Evolutionary conservation across 495 filamentous ascomycete species (phyloP).

Genomic region (Pyronema domesticum): DNA sequence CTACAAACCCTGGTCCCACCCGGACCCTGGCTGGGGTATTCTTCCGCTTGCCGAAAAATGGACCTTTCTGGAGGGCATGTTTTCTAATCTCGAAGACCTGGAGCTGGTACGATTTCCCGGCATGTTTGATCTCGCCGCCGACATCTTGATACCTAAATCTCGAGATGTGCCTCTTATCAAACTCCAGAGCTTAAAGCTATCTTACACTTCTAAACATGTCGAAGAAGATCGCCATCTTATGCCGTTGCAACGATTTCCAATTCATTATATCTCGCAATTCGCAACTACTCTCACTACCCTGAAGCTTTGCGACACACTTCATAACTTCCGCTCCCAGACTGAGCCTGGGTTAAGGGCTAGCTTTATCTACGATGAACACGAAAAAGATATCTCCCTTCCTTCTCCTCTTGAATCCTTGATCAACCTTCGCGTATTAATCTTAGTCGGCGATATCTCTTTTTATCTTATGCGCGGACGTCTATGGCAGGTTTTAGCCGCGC

Average conservation of each 20-base stretch:
- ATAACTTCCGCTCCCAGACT: slow-evolving; percentile 6
- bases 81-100: slow-evolving; percentile 8
- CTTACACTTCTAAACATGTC: slow-evolving; percentile 16
- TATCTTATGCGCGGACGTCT: slow-evolving; percentile 17
- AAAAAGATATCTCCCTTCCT: neutral
- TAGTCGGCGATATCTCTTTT: slow-evolving; percentile 16
- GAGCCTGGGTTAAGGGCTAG: slow-evolving; percentile 1
- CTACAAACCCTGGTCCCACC: neutral
- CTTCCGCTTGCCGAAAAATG: slow-evolving; percentile 12
- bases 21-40: slow-evolving; percentile 4
- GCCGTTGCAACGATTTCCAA: slow-evolving; percentile 1
- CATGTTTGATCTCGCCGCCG: slow-evolving; percentile 11
- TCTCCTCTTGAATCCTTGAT: slow-evolving; percentile 18
- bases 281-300: slow-evolving; percentile 15
- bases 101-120: slow-evolving; percentile 10
- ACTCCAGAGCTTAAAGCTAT: slow-evolving; percentile 11
- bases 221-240: neutral
- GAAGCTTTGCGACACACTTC: slow-evolving; percentile 14
- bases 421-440: slow-evolving; percentile 11
- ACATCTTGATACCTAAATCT: slow-evolving; percentile 3
- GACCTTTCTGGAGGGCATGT: slow-evolving; percentile 7
- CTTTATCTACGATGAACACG: neutral
- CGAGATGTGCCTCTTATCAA: neutral
- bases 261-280: slow-evolving; percentile 10
- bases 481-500: slow-evolving; percentile 9